Evolutionary conservation across 176 grass and related monocot species (phyloP).

Genomic region (Themeda triandra): DNA sequence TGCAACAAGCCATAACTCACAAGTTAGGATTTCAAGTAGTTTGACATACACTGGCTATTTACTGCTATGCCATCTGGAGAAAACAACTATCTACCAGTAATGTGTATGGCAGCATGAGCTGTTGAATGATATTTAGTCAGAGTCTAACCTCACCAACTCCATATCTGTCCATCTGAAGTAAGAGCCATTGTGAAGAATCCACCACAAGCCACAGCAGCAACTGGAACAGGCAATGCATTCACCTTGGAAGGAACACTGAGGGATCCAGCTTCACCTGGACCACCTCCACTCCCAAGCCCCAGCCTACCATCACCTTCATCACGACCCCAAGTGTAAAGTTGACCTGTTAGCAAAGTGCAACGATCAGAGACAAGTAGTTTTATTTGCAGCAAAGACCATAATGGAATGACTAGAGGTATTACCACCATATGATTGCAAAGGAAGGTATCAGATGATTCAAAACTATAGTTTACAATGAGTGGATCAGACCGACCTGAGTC

Average conservation of each 20-base stretch:
- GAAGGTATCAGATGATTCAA: not conserved
- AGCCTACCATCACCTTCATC: constrained; percentile 93
- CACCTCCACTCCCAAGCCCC: constrained; percentile 85
- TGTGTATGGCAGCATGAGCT: not conserved
- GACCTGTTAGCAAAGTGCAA: constrained; percentile 43
- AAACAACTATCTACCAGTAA: not conserved
- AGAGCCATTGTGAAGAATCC: constrained; percentile 91
- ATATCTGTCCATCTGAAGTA: constrained; percentile 72
- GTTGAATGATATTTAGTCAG: not conserved
- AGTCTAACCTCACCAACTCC: constrained; percentile 95
- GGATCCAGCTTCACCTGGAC: constrained; percentile 93
- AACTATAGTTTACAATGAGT: not conserved
- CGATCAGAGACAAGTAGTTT: not conserved
- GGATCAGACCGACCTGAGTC: constrained; percentile 46
- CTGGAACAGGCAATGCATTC: constrained; percentile 60
- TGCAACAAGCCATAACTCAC: too few species aligned
- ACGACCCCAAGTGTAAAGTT: constrained; percentile 93
- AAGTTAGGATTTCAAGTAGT: too few species aligned
- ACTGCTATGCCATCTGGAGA: not conserved
- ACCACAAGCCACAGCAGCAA: constrained; percentile 72
- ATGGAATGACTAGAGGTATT: not conserved
- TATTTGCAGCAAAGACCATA: not conserved
- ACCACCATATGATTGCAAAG: not conserved
- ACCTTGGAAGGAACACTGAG: constrained; percentile 85
- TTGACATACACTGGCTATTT: not conserved